These are phyloP conservation scores for Solanum peruvianum DNA, from an alignment of 257 asterid species.

Conservation along the genomic window DNA sequence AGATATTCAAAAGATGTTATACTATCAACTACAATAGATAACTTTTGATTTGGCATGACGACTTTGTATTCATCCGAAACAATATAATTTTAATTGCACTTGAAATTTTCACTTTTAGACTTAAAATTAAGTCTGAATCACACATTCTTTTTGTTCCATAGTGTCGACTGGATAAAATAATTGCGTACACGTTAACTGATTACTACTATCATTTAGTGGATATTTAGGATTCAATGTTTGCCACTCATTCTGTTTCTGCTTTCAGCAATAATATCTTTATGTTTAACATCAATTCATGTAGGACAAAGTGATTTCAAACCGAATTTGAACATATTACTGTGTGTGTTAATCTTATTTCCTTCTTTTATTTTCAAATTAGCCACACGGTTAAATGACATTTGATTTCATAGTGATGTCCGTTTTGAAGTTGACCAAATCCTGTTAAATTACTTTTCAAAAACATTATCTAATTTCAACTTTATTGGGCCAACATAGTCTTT, in stretches of 20 bases:
- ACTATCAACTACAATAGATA: too few relatives aligned
- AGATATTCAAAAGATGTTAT: not conserved
- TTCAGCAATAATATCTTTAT: not conserved
- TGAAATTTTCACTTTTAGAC: not conserved
- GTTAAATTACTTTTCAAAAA: not conserved
- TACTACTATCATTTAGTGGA: not conserved
- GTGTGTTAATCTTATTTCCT: not conserved
- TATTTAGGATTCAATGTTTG: not conserved
- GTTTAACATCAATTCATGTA: not conserved
- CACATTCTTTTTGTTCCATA: too few relatives aligned
- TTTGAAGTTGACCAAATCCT: not conserved
- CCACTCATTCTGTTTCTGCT: not conserved
- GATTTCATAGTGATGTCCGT: not conserved
- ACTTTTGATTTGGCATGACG: not conserved
- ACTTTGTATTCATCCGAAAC: not conserved
- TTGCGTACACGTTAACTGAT: not conserved
- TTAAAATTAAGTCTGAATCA: too few relatives aligned
- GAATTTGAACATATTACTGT: not conserved
- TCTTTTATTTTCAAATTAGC: not conserved
- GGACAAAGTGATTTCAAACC: not conserved
- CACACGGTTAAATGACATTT: not conserved
- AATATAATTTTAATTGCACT: not conserved
- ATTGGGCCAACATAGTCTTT: not conserved
- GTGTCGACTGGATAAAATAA: not conserved
- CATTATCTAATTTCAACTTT: not conserved